Evolutionary conservation across 1,139 yeast species (phyloP), one percentile per base, ranked within the genome.

Genomic region (Yamadazyma kanchanaburiensis): DNA sequence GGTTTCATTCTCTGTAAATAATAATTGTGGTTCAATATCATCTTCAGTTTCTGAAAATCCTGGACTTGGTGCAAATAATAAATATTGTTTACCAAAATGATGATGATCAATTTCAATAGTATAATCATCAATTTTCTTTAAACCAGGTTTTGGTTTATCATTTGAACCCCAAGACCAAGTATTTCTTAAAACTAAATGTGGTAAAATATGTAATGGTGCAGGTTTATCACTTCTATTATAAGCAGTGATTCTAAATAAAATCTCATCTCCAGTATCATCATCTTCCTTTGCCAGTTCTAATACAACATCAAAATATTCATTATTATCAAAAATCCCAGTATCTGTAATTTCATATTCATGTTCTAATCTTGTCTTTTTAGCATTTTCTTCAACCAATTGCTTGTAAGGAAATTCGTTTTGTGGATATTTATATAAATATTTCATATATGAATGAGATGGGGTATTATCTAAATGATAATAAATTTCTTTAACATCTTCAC

Each of bases 381-480:
- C 80, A 48, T 84, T 86, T 47, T 78, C 85, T 30, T 73, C 75
- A 17, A 84, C 75, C 55, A 89, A 64, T 48, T 87, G 70, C 49
- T 85, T 67, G 56, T 89, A 89, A 0, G 97, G 97, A 55, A 77
- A 89, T 58, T 77, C 77, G 27, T 69, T 64, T 44, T 87, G 95
- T 13, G 97, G 96, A 53, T 89, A 89, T 64, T 89, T 89, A 73
- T 89, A 89, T 39, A 87, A 68, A 46, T 83, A 87, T 63, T 89
- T 88, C 87, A 87, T 85, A 63, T 88, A 89, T 22, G 95, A 80
- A 58, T 89, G 97, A 8, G 95, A 74, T 5, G 97, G 97, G 4
- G 95, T 83, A 56, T 87, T 88, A 59, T 89, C 97, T 40, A 89
- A 69, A 46, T 86, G 84, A 56, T 86, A 89, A 52, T 86, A 72